Conservation (phyloP, 305 asterid genomes). For the Plantago coronopus region DNA sequence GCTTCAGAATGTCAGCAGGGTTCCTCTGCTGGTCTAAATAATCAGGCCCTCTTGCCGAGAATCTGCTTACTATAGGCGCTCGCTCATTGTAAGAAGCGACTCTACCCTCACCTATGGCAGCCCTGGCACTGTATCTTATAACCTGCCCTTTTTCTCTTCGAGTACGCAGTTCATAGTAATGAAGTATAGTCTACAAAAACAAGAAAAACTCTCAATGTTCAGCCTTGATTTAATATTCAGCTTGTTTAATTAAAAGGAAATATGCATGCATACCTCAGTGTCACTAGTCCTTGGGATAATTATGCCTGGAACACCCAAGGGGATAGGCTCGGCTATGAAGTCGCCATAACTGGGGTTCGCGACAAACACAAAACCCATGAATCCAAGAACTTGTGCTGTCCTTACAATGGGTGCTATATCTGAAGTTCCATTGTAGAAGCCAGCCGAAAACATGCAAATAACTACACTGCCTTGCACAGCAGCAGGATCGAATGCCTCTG, state of each 20-base stretch:
- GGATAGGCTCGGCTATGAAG: slow-evolving; percentile 84
- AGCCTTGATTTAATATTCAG: background rate
- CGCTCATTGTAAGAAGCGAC: slow-evolving; percentile 55
- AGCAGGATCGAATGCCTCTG: slow-evolving; percentile 64
- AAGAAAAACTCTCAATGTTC: slow-evolving; percentile 2
- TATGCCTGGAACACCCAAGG: slow-evolving; percentile 72
- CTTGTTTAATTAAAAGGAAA: background rate
- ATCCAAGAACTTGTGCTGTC: slow-evolving; percentile 57
- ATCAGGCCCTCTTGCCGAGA: slow-evolving; percentile 92
- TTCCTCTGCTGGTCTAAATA: slow-evolving; percentile 45
- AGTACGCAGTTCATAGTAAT: slow-evolving; percentile 60
- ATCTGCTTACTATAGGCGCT: slow-evolving; percentile 81
- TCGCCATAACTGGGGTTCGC: slow-evolving; percentile 82
- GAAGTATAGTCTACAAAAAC: slow-evolving; percentile 42
- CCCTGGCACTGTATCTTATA: slow-evolving; percentile 52
- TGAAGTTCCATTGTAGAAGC: slow-evolving; percentile 67
- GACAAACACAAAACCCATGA: slow-evolving; percentile 64
- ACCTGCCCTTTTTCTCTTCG: slow-evolving; percentile 47
- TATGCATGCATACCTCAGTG: slow-evolving; percentile 49
- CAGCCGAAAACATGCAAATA: slow-evolving; percentile 77
- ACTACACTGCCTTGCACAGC: slow-evolving; percentile 62
- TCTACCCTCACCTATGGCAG: slow-evolving; percentile 84
- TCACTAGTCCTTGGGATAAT: slow-evolving; percentile 66
- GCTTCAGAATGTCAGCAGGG: slow-evolving; percentile 82
- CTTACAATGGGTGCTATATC: slow-evolving; percentile 45